Percentiles rank a stretch among this genome's conserved stretches.
Conservation (phyloP, 768 basidiomycete genomes). For the Macrolepiota dolichaula region DNA sequence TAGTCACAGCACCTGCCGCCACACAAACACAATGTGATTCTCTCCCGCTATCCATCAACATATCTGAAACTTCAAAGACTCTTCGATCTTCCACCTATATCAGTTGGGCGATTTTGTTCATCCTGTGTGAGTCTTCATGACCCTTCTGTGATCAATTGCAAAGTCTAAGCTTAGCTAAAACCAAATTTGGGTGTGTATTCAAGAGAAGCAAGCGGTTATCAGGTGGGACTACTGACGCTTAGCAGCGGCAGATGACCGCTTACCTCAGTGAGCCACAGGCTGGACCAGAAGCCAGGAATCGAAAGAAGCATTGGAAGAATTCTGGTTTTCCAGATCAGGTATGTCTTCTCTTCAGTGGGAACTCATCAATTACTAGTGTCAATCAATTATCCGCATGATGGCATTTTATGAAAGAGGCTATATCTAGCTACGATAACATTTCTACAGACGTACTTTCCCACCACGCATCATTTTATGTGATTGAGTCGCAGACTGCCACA, state of each 20-base stretch:
- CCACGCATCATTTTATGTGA: neutral
- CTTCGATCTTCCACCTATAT: neutral
- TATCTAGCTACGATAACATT: neutral
- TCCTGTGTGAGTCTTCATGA: neutral
- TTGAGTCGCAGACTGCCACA: neutral
- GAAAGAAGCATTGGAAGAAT: neutral
- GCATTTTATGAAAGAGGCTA: neutral
- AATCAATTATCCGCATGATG: neutral
- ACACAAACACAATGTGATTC: neutral
- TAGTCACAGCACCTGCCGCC: neutral
- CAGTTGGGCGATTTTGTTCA: neutral
- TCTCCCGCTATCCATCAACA: neutral
- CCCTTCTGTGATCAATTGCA: neutral
- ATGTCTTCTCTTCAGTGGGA: neutral
- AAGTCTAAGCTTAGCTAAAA: neutral
- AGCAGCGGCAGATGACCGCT: neutral
- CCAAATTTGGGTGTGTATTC: neutral
- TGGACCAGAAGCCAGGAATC: neutral
- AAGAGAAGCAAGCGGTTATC: neutral
- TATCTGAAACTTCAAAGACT: neutral
- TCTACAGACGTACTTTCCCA: neutral
- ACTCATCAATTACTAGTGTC: neutral
- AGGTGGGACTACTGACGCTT: neutral
- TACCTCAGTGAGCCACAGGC: neutral
- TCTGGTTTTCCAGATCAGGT: neutral